These are phyloP conservation scores for Diversispora epigaea DNA, from an alignment of 192 early-diverging fungal genomes.

Conservation along the genomic window DNA sequence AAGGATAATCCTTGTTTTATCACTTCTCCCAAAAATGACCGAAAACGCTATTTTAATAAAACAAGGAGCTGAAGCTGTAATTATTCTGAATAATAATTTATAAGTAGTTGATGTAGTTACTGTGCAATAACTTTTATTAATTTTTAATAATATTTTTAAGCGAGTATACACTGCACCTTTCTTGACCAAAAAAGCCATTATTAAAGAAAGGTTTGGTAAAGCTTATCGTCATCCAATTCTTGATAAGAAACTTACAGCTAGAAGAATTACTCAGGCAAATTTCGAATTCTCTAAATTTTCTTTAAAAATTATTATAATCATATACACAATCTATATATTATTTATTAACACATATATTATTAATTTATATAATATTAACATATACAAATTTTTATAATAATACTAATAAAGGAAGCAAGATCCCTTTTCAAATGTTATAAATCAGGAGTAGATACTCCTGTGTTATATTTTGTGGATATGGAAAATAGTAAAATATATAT, in stretches of 20 bases:
- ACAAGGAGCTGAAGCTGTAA: conserved; percentile 89
- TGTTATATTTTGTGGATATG: conserved; percentile 78
- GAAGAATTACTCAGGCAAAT: conserved; percentile 66
- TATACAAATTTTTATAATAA: not conserved
- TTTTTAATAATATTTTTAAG: conserved; percentile 42
- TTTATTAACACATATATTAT: no score
- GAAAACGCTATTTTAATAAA: conserved; percentile 55
- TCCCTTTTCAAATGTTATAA: conserved; percentile 71
- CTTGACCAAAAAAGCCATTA: conserved; percentile 60
- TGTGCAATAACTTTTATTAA: not conserved
- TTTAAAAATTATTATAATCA: no score
- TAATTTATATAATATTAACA: not conserved
- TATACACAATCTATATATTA: no score
- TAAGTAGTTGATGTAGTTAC: not conserved
- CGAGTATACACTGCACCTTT: conserved; percentile 74
- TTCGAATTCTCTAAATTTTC: not conserved
- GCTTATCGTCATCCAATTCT: conserved; percentile 88
- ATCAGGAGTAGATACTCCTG: conserved; percentile 77
- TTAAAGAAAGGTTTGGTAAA: conserved; percentile 94
- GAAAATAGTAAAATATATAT: conserved; percentile 78
- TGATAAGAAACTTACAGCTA: conserved; percentile 77
- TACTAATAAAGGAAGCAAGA: conserved; percentile 67
- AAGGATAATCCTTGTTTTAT: no score
- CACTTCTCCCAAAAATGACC: not conserved
- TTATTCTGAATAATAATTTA: not conserved